Percentiles rank a stretch among this genome's conserved stretches.
Evolutionary conservation across 1,284 basidiomycete genomes (phyloP).

Genomic region (Trichosporon sp.): DNA sequence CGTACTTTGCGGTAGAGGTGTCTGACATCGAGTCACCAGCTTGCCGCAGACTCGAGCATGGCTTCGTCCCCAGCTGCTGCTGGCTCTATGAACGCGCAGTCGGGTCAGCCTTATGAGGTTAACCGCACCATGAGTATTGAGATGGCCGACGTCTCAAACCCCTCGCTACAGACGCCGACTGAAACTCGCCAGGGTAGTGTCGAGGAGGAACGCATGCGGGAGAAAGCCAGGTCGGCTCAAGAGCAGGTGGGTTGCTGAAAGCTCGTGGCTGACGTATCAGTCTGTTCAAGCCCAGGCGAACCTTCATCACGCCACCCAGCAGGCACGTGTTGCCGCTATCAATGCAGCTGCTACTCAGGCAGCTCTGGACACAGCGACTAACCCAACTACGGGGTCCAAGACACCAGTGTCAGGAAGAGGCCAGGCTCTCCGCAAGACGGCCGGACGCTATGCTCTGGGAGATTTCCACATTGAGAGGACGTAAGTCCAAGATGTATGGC

Average conservation of each 20-base stretch:
- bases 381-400: conserved; percentile 32
- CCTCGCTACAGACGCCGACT: conserved; percentile 29
- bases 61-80: background rate
- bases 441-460: conserved; percentile 59
- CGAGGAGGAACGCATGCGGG: conserved; percentile 53
- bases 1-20: background rate
- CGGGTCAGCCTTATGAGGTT: conserved; percentile 25
- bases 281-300: conserved; percentile 55
- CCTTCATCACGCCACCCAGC: conserved; percentile 55
- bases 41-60: background rate
- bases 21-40: conserved; percentile 10
- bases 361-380: conserved; percentile 45
- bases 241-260: conserved; percentile 48
- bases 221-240: conserved; percentile 55
- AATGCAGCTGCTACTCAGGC: conserved; percentile 56
- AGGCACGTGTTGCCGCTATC: conserved; percentile 57
- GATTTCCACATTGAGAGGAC: conserved; percentile 61
- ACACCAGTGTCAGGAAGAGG: conserved; percentile 32
- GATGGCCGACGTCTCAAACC: conserved; percentile 47
- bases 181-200: conserved; percentile 37
- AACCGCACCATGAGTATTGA: conserved; percentile 49
- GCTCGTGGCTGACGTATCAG: conserved; percentile 33
- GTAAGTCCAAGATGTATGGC: conserved; percentile 35
- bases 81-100: too few relatives aligned
- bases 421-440: conserved; percentile 57